These are phyloP conservation scores for Salix arbutifolia DNA, from an alignment of 345 rosid species.

Conservation along the genomic window DNA sequence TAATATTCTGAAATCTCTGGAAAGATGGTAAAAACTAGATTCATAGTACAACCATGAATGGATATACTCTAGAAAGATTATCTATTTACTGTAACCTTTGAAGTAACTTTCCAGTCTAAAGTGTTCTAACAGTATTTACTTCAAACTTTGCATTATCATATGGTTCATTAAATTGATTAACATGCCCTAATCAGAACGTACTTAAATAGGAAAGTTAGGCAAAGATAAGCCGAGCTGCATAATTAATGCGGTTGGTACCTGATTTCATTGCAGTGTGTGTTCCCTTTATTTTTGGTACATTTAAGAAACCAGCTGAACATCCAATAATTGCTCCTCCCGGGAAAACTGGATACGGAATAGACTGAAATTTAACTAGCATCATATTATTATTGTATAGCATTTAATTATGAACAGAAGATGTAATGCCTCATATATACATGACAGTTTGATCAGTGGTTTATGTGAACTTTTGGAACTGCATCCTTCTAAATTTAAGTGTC, in stretches of 20 bases:
- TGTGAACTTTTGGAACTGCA: background rate
- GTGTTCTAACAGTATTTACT: background rate
- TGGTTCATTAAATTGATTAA: background rate
- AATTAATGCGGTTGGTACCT: slow-evolving; percentile 38
- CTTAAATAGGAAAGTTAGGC: background rate
- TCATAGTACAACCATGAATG: background rate
- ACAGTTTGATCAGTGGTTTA: background rate
- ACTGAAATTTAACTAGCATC: slow-evolving; percentile 94
- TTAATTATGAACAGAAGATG: slow-evolving; percentile 4
- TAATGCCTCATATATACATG: background rate
- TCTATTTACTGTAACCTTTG: background rate
- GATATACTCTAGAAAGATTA: background rate
- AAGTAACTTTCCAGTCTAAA: background rate
- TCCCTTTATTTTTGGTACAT: slow-evolving; percentile 97
- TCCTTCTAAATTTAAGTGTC: background rate
- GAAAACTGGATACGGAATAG: slow-evolving; percentile 95
- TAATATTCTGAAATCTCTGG: background rate
- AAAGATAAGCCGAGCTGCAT: background rate
- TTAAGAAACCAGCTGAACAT: slow-evolving; percentile 93
- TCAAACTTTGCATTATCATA: background rate
- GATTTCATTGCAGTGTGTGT: slow-evolving; percentile 99
- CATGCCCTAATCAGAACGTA: background rate
- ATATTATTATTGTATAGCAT: slow-evolving; percentile 42
- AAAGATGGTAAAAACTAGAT: background rate
- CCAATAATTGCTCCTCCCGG: slow-evolving; percentile 97